Base-by-base conservation (phyloP, 495 filamentous ascomycete genomes). In the Haplographium delicatum region DNA sequence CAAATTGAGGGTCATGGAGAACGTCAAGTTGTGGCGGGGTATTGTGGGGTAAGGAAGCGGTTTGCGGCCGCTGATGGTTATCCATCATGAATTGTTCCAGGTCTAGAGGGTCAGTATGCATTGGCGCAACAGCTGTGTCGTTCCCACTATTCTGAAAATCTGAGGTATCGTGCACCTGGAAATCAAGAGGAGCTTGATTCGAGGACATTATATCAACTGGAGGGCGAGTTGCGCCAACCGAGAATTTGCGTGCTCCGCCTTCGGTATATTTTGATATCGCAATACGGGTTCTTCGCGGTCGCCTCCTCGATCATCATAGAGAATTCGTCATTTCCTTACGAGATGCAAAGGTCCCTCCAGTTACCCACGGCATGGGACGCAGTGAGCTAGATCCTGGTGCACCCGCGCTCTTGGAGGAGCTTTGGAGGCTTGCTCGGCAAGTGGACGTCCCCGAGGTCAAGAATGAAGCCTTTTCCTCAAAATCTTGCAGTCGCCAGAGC, bases 11-110 rank as follows among this genome's bases (percentile, higher is more conserved):
- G 15, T 59, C 53, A 34, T 48, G 43, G 37, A 50, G 35, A 3
- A 47, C 34, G 41, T 59, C 56, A 13, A 62, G 50, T 10, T 47
- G 50, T 23, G 60, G 56, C 19, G 49, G 53, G 24, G 45, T 45
- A 20, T 44, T 26, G 20, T 47, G 43, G n/a, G 43, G 25, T 26
- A 52, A 24, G 10, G 48, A 39, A 22, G 11, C 27, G 26, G 40
- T 51, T 23, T 39, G 31, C 16, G 38, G 28, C 13, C 44, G 54
- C 19, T 18, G 26, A 39, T 43, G 51, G 16, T 43, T 45, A 6
- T 56, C 49, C 49, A 62, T 55, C 52, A 62, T 58, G 59, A 58
- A 62, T 31, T 62, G 51, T 26, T 55, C 59, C 13, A 62, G 13
- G 15, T 58, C 55, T 22, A 49, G 44, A 22, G 50, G 22, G 11